These are phyloP conservation scores for Lichtheimia ornata DNA, from an alignment of 371 early-diverging fungal genomes.

Conservation along the genomic window DNA sequence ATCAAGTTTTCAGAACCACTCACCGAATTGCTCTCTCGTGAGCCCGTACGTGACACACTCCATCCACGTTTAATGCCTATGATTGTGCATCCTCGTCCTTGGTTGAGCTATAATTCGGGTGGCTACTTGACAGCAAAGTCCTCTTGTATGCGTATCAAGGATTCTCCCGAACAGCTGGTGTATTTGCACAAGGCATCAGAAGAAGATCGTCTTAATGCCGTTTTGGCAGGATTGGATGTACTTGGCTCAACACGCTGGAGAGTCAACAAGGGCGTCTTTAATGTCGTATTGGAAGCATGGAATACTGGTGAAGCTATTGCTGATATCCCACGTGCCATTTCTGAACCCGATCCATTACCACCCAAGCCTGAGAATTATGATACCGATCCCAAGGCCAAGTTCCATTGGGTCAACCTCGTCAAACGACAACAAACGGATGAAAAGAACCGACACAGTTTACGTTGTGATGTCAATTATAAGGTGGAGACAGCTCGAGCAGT, in stretches of 20 bases:
- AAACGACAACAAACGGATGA: slow-evolving; percentile 57
- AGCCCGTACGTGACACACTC: slow-evolving; percentile 64
- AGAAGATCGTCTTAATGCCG: slow-evolving; percentile 63
- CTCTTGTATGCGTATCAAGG: slow-evolving; percentile 78
- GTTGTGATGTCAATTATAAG: slow-evolving; percentile 95
- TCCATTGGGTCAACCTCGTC: slow-evolving; percentile 50
- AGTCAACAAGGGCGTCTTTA: slow-evolving; percentile 83
- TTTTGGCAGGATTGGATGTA: slow-evolving; percentile 85
- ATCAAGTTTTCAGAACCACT: slow-evolving; percentile 73
- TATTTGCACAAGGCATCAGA: slow-evolving; percentile 86
- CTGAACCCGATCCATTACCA: slow-evolving; percentile 39
- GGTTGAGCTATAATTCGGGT: slow-evolving; percentile 88
- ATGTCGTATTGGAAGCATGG: slow-evolving; percentile 85
- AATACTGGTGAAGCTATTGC: slow-evolving; percentile 80
- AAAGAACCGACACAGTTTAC: slow-evolving; percentile 80
- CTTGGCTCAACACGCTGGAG: slow-evolving; percentile 91
- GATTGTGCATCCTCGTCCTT: slow-evolving; percentile 93
- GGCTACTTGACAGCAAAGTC: slow-evolving; percentile 84
- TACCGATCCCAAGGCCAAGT: slow-evolving; percentile 61
- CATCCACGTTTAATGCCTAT: slow-evolving; percentile 90
- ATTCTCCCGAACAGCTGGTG: slow-evolving; percentile 71
- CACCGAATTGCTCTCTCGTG: slow-evolving; percentile 68
- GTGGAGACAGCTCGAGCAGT: slow-evolving; percentile 93
- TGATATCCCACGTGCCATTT: slow-evolving; percentile 63
- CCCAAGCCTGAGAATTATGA: slow-evolving; percentile 74